Evolutionary conservation across 352 stramenopile genomes (phyloP).

Genomic region (Thalassiosira delicatula): DNA sequence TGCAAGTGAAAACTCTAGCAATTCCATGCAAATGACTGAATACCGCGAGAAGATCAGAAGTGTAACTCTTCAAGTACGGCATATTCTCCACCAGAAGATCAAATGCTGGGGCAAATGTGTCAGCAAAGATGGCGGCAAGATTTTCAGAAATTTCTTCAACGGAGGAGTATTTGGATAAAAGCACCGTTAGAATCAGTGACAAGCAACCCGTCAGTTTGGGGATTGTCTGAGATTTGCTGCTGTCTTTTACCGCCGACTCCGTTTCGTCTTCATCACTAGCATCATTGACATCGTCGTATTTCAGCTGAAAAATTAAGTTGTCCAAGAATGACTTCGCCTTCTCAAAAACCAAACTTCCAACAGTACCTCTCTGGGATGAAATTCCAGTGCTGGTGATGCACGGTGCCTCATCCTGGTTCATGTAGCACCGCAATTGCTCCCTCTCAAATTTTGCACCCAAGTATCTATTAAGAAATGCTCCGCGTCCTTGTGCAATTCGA

Average conservation of each 20-base stretch:
- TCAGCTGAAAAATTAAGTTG: slow-evolving; percentile 50
- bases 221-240: slow-evolving; percentile 10
- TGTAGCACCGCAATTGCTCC: slow-evolving; percentile 28
- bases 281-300: slow-evolving; percentile 44
- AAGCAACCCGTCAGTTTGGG: slow-evolving; percentile 51
- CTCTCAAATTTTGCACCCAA: slow-evolving; percentile 56
- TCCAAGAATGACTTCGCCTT: slow-evolving; percentile 47
- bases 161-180: slow-evolving; percentile 45
- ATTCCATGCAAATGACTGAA: slow-evolving; percentile 60
- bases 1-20: slow-evolving; percentile 43
- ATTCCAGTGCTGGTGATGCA: neutral
- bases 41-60: slow-evolving; percentile 36
- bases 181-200: slow-evolving; percentile 38
- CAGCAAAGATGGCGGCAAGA: slow-evolving; percentile 40
- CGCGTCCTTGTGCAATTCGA: slow-evolving; percentile 50
- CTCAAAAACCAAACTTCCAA: slow-evolving; percentile 35
- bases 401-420: neutral
- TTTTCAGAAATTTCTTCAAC: slow-evolving; percentile 27
- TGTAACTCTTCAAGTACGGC: slow-evolving; percentile 25
- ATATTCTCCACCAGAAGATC: slow-evolving; percentile 49
- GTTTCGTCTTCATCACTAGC: slow-evolving; percentile 36
- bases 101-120: slow-evolving; percentile 48
- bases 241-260: slow-evolving; percentile 15
- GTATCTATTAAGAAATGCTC: slow-evolving; percentile 52
- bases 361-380: slow-evolving; percentile 17